A percentile compares a stretch with the other conserved stretches of the same genome.
phyloP scores from a whole-genome alignment of 805 yeast genomes.

The Spathaspora girioi region DNA sequence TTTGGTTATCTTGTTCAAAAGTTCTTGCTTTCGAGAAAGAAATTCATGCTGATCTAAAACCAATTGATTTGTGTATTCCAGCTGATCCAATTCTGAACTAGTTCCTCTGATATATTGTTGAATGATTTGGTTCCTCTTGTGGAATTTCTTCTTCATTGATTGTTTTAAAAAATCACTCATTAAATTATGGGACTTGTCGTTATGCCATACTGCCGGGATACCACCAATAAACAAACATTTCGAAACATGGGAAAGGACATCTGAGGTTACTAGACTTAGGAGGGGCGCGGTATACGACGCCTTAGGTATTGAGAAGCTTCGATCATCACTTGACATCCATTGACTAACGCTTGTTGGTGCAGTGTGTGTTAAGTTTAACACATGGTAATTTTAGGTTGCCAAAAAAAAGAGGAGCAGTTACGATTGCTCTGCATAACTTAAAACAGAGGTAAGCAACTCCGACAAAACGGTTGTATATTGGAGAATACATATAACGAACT shows the following conservation, averaged over 20 bases:
- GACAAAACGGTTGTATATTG: background rate
- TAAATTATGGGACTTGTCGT: background rate
- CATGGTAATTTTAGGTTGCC: background rate
- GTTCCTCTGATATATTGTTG: conserved; percentile 1
- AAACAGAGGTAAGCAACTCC: background rate
- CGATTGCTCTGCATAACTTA: too few relatives aligned
- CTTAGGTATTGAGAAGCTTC: conserved; percentile 3
- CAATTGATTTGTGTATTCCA: background rate
- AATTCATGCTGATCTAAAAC: background rate
- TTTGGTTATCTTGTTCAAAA: background rate
- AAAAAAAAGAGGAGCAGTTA: background rate
- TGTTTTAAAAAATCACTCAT: conserved; percentile 3
- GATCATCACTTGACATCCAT: conserved; percentile 6
- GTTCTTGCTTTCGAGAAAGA: background rate
- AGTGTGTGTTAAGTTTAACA: background rate
- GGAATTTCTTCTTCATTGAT: conserved; percentile 4
- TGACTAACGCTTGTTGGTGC: background rate
- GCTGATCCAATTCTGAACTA: background rate
- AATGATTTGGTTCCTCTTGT: conserved; percentile 1
- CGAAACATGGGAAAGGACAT: background rate
- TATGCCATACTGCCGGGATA: conserved; percentile 5
- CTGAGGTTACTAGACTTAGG: background rate
- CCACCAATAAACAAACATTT: conserved; percentile 3
- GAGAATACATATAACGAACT: background rate
- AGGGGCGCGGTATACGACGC: conserved; percentile 6